phyloP scores from a whole-genome alignment of 2,329 filamentous ascomycete species.

The Colletotrichum viniferum region DNA sequence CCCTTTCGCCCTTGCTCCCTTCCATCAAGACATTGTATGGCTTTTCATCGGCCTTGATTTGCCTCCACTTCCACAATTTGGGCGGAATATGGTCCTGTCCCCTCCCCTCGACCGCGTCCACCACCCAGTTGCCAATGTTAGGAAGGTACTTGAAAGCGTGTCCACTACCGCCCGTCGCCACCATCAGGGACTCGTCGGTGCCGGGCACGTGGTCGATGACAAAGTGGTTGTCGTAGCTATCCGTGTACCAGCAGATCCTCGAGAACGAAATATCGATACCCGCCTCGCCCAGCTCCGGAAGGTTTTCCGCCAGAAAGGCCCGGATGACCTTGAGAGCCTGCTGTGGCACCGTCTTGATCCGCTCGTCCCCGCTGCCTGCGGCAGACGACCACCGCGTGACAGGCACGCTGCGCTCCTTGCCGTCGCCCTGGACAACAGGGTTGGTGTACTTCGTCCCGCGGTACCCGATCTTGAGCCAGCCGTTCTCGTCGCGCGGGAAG shows the following conservation, averaged over 20 bases:
- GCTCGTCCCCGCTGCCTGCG: slow-evolving; percentile 9
- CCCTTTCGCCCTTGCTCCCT: slow-evolving; percentile 18
- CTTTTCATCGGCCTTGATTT: not conserved
- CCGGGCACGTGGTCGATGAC: slow-evolving; percentile 45
- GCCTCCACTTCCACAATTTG: slow-evolving; percentile 27
- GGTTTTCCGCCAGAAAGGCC: slow-evolving; percentile 39
- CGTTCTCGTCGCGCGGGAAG: slow-evolving; percentile 27
- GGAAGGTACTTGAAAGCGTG: slow-evolving; percentile 69
- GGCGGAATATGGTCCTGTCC: slow-evolving; percentile 31
- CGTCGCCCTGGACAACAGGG: slow-evolving; percentile 35
- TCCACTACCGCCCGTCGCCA: slow-evolving; percentile 65
- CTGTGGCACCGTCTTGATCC: slow-evolving; percentile 22
- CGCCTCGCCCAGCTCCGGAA: slow-evolving; percentile 43
- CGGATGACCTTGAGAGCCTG: slow-evolving; percentile 28
- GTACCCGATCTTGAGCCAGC: slow-evolving; percentile 32
- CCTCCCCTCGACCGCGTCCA: slow-evolving; percentile 51
- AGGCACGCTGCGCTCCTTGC: slow-evolving; percentile 40
- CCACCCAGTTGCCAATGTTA: slow-evolving; percentile 58
- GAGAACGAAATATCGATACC: slow-evolving; percentile 38
- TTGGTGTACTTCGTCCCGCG: slow-evolving; percentile 42
- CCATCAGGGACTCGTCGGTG: slow-evolving; percentile 41
- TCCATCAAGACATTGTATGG: slow-evolving; percentile 24
- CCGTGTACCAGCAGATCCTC: slow-evolving; percentile 64
- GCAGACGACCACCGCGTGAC: slow-evolving; percentile 38
- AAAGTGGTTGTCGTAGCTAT: slow-evolving; percentile 59